Percentiles rank a stretch among this genome's conserved stretches.
Conservation (phyloP, 805 yeast species). For the Nakazawaea ernobii region DNA sequence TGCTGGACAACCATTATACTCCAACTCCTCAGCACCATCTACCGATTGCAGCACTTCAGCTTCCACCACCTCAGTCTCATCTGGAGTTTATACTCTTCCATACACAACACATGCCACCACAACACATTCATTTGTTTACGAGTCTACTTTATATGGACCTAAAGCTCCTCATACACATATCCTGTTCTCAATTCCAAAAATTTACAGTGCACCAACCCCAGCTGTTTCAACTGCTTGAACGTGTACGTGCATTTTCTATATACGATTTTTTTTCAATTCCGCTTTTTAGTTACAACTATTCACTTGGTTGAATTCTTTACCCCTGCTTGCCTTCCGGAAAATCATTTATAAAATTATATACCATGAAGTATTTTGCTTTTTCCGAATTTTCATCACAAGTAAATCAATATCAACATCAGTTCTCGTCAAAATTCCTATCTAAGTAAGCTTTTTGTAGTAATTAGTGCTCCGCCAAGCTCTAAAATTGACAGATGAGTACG, state of each 20-base stretch:
- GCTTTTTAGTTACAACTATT: too few species aligned
- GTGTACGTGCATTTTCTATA: neutral
- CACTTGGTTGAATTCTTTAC: too few species aligned
- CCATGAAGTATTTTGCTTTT: too few species aligned
- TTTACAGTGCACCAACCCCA: conserved; percentile 1
- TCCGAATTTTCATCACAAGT: too few species aligned
- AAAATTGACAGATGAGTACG: too few species aligned
- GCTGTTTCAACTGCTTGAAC: neutral
- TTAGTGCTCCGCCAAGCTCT: too few species aligned
- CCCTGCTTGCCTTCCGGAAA: too few species aligned
- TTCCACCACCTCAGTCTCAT: neutral
- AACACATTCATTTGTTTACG: conserved; percentile 7
- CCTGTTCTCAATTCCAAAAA: conserved; percentile 4
- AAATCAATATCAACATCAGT: too few species aligned
- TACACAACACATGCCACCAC: conserved; percentile 2
- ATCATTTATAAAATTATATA: too few species aligned
- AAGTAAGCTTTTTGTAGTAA: too few species aligned
- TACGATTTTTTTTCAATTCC: neutral
- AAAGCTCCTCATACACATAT: conserved; percentile 9
- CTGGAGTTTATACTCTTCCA: conserved; percentile 8
- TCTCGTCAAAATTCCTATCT: too few species aligned
- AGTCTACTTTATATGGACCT: conserved; percentile 9
- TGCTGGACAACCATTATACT: neutral
- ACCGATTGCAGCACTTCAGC: neutral
- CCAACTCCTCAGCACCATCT: conserved; percentile 1